Percentiles rank a stretch among this genome's conserved stretches.
Evolutionary conservation across 768 basidiomycete genomes (phyloP).

Genomic region (Pholiota molesta): DNA sequence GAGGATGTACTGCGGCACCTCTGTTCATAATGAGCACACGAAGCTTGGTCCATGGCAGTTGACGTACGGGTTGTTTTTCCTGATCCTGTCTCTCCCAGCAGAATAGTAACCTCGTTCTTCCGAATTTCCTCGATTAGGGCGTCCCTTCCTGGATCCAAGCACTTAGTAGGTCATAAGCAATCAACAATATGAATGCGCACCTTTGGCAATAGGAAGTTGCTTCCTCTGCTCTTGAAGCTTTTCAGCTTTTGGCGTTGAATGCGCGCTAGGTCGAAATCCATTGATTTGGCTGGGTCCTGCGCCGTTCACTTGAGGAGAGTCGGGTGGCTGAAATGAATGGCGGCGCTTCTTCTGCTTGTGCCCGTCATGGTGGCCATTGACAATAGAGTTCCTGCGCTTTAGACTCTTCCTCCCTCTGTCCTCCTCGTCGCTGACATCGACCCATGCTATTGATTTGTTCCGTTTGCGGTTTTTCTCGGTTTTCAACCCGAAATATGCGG

Average conservation of each 20-base stretch:
- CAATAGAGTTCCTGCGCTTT: slow-evolving; percentile 31
- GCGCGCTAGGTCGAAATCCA: slow-evolving; percentile 12
- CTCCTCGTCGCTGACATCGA: slow-evolving; percentile 46
- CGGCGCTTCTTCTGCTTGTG: slow-evolving; percentile 38
- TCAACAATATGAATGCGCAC: slow-evolving; percentile 38
- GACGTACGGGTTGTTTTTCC: slow-evolving; percentile 97
- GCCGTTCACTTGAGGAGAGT: slow-evolving; percentile 16
- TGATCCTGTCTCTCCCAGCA: slow-evolving; percentile 96
- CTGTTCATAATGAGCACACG: slow-evolving; percentile 42
- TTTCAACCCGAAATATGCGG: slow-evolving; percentile 27
- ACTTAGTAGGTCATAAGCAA: not conserved
- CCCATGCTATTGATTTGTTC: slow-evolving; percentile 36
- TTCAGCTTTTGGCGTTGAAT: slow-evolving; percentile 25
- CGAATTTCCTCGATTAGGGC: slow-evolving; percentile 73
- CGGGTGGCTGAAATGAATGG: too few species aligned
- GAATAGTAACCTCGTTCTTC: slow-evolving; percentile 81
- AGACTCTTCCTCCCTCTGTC: slow-evolving; percentile 27
- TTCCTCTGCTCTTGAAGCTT: slow-evolving; percentile 66
- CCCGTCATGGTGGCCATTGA: slow-evolving; percentile 29
- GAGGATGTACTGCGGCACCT: slow-evolving; percentile 94
- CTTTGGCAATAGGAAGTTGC: slow-evolving; percentile 79
- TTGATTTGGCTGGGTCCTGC: slow-evolving; percentile 16
- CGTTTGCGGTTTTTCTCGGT: slow-evolving; percentile 27
- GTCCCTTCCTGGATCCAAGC: slow-evolving; percentile 60
- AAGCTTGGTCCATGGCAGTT: not conserved